Evolutionary conservation across 805 yeast species (phyloP), one percentile per base, ranked within the genome.

Genomic region (Novakomyces olei): DNA sequence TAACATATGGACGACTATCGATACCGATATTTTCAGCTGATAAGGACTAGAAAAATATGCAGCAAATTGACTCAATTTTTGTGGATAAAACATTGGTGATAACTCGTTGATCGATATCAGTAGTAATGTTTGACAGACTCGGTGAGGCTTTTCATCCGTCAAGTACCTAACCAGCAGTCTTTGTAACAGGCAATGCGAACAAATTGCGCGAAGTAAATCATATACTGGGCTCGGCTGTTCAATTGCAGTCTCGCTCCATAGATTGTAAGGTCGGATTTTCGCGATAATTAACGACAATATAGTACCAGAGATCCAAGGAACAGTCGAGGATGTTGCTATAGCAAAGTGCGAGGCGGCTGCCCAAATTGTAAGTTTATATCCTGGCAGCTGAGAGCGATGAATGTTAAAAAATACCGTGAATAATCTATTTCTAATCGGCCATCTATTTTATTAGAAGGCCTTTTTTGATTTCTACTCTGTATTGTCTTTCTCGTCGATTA

Each of bases 231-330:
- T 4, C 46, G 56, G 15, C 45, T 42, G 31, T 44, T 49, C 51
- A 45, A 24, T 63, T 88, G 36, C 57, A 58, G 15, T 81, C 76
- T 52, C 54, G 65, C 38, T 60, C 70, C 20, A 49, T 91, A 20
- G 99, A 88, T 47, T 58, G 33, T 30, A 30, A n/a, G 33, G 7
- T 19, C 20, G n/a, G 9, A 10, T 5, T n/a, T n/a, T 29, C 12
- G 1, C 15, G 1, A 4, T 9, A 1, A 15, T 2, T 15, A 8
- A 17, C 32, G 10, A 10, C 20, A 17, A 16, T 22, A 15, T 10
- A 30, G 33, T 88, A 14, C 88, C 73, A 32, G 99, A 88, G 55
- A 53, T 88, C 29, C 99, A 88, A 54, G 98, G 94, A 19, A 55
- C 85, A 15, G 65, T 81, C 30, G 72, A 72, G 27, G 77, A 76